Percentiles rank a stretch among this genome's conserved stretches.
phyloP scores from a whole-genome alignment of 164 flowering plant genomes.

The Nymphaea thermarum region DNA sequence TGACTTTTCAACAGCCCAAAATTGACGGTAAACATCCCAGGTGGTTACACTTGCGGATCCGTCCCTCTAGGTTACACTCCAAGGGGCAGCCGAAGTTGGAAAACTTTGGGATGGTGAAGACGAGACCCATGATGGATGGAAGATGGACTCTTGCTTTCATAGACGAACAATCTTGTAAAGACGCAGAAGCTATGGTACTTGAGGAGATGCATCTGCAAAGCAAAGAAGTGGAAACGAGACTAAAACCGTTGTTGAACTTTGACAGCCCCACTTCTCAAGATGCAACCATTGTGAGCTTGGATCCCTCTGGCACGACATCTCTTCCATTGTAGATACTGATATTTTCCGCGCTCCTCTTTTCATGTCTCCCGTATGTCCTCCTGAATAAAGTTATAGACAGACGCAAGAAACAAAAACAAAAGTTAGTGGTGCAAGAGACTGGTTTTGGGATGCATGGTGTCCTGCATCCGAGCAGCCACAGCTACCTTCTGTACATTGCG shows the following conservation, averaged over 20 bases:
- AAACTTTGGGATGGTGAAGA: constrained; percentile 25
- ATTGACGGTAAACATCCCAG: constrained; percentile 76
- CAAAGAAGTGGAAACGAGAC: constrained; percentile 59
- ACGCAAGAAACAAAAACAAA: neutral
- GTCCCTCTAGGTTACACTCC: constrained; percentile 71
- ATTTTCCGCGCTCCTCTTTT: neutral
- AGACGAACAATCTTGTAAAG: constrained; percentile 65
- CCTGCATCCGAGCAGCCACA: neutral
- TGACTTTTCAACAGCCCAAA: constrained; percentile 42
- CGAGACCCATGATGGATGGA: constrained; percentile 75
- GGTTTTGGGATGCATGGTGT: neutral
- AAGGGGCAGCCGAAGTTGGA: constrained; percentile 32
- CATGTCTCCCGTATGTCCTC: neutral
- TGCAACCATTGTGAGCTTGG: neutral
- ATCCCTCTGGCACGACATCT: constrained; percentile 15
- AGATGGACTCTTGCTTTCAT: constrained; percentile 92
- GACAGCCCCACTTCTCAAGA: constrained; percentile 9
- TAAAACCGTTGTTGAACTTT: constrained; percentile 52
- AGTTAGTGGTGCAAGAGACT: neutral
- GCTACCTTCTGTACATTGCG: neutral
- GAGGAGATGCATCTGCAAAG: constrained; percentile 50
- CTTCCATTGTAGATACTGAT: neutral
- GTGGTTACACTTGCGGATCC: constrained; percentile 88
- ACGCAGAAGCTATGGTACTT: constrained; percentile 59
- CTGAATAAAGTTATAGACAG: neutral